Percentiles rank a stretch among this genome's conserved stretches.
These are phyloP conservation scores for Trichoderma orchidacearum DNA, from an alignment of 495 filamentous ascomycete genomes.

Conservation along the genomic window DNA sequence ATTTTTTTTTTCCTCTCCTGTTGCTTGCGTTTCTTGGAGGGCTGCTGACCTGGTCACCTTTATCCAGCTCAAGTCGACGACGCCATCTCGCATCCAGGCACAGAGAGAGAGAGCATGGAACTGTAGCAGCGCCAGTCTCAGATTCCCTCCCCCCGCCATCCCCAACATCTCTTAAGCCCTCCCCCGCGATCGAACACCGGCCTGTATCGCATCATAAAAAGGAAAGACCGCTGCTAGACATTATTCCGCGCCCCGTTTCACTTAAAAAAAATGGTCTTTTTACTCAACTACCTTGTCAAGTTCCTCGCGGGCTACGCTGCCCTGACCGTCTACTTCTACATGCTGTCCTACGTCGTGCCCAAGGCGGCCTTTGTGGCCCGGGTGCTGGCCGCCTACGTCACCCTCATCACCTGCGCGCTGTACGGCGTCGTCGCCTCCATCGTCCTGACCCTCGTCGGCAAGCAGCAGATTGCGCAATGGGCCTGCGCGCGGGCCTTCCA, in stretches of 20 bases:
- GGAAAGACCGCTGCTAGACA: too few relatives aligned
- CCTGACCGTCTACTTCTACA: slow-evolving; percentile 40
- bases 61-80: not conserved
- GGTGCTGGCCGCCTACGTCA: slow-evolving; percentile 54
- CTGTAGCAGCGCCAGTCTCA: not conserved
- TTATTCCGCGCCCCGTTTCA: too few relatives aligned
- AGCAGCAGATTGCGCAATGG: slow-evolving; percentile 73
- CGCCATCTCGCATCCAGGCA: not conserved
- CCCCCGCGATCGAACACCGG: not conserved
- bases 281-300: slow-evolving; percentile 32
- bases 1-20: not conserved
- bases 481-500: slow-evolving; percentile 70
- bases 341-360: slow-evolving; percentile 35
- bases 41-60: not conserved
- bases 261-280: not conserved
- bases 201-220: too few relatives aligned
- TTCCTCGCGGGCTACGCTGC: slow-evolving; percentile 43
- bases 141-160: not conserved
- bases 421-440: slow-evolving; percentile 73
- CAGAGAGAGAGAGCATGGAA: not conserved
- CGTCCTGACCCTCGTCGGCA: slow-evolving; percentile 53
- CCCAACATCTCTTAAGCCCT: not conserved
- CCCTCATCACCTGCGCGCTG: slow-evolving; percentile 47
- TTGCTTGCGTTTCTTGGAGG: too few relatives aligned
- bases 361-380: slow-evolving; percentile 57